phyloP scores from a whole-genome alignment of 1,284 basidiomycete genomes.

The Ustilago loliicola region DNA sequence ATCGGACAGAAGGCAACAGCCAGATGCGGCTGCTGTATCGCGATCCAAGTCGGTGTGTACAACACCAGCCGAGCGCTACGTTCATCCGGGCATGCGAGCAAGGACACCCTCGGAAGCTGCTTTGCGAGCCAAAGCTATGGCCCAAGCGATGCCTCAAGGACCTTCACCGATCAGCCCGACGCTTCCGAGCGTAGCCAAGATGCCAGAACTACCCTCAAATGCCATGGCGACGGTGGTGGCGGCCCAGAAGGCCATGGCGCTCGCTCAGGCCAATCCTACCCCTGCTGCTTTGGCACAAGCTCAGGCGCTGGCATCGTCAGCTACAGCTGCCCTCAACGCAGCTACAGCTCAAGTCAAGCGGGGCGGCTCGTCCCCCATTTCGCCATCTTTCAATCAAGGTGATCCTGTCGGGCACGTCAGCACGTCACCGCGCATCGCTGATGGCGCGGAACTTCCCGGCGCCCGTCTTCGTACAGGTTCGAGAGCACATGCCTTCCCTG shows the following conservation, averaged over 20 bases:
- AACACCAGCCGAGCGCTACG: constrained; percentile 27
- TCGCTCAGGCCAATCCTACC: constrained; percentile 42
- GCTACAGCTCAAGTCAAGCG: constrained; percentile 42
- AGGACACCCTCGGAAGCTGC: constrained; percentile 51
- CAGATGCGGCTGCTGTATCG: constrained; percentile 15
- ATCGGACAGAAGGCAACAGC: constrained; percentile 12
- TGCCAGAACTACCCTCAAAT: constrained; percentile 43
- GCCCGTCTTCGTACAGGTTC: constrained; percentile 24
- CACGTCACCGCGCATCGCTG: constrained; percentile 24
- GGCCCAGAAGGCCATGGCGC: constrained; percentile 48
- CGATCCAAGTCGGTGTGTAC: constrained; percentile 46
- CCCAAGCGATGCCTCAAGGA: constrained; percentile 31
- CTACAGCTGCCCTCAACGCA: constrained; percentile 43
- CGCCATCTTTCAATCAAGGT: constrained; percentile 28
- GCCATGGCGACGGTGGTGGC: constrained; percentile 42
- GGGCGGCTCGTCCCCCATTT: constrained; percentile 25
- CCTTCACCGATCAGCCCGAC: constrained; percentile 24
- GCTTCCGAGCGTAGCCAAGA: constrained; percentile 17
- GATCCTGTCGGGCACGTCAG: constrained; percentile 18
- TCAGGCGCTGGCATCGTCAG: constrained; percentile 42
- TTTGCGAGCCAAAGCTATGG: constrained; percentile 44
- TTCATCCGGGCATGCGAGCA: constrained; percentile 42
- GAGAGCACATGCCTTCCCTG: constrained; percentile 20
- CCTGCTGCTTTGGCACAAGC: constrained; percentile 45
- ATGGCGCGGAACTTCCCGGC: constrained; percentile 16